These are phyloP conservation scores for Fusarium sacchari DNA, from an alignment of 2,329 filamentous ascomycete species.

Conservation along the genomic window DNA sequence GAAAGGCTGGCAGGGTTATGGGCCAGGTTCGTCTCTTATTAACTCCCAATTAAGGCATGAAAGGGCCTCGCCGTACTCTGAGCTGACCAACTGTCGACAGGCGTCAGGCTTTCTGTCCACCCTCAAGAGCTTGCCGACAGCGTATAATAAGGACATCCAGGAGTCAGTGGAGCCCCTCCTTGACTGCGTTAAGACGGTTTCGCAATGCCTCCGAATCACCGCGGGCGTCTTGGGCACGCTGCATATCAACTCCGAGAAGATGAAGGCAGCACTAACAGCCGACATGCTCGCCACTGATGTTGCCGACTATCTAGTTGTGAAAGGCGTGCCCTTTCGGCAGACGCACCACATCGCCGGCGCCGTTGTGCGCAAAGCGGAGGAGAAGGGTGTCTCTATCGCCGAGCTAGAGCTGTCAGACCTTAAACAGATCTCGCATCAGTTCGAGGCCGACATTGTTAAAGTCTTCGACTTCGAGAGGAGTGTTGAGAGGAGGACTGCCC, in stretches of 20 bases:
- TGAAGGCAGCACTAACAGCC: not conserved
- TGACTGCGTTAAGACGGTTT: not conserved
- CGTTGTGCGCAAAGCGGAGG: not conserved
- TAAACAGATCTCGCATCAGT: not conserved
- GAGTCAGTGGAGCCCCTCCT: not conserved
- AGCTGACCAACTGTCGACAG: not conserved
- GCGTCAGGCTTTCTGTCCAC: not conserved
- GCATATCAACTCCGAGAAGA: not conserved
- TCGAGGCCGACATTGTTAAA: not conserved
- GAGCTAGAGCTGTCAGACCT: not conserved
- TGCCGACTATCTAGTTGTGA: not conserved
- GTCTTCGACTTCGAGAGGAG: not conserved
- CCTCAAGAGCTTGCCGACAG: not conserved
- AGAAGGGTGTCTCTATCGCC: not conserved
- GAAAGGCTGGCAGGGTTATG: not conserved
- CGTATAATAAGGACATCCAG: not conserved
- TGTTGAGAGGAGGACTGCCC: not conserved
- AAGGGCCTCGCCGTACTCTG: not conserved
- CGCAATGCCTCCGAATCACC: not conserved
- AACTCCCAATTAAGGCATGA: not conserved
- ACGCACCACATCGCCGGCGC: not conserved
- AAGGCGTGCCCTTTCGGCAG: not conserved
- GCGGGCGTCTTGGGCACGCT: not conserved
- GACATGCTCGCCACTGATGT: not conserved
- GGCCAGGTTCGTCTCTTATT: not conserved